Evolutionary conservation across 257 asterid genomes (phyloP).

Genomic region (Nicotiana knightiana): DNA sequence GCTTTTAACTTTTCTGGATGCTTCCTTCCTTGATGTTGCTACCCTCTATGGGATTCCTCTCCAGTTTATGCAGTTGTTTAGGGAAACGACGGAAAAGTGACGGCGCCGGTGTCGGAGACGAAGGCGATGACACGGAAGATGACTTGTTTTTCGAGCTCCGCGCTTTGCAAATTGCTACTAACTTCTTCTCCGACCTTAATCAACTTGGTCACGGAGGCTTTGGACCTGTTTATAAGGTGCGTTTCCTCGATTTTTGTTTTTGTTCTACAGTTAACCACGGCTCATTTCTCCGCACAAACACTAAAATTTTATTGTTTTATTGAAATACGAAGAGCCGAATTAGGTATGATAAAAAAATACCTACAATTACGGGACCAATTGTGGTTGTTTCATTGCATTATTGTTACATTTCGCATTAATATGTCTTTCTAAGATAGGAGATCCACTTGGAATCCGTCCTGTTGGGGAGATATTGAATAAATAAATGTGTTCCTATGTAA

Average conservation of each 20-base stretch:
- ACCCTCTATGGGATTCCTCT: constrained; percentile 40
- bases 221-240: constrained; percentile 77
- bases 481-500: background rate
- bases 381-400: background rate
- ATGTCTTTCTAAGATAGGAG: background rate
- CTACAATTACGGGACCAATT: background rate
- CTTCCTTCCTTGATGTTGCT: constrained; percentile 13
- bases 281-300: background rate
- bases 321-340: background rate
- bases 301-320: background rate
- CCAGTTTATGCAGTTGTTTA: constrained; percentile 40
- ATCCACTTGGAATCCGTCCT: background rate
- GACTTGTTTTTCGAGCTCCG: constrained; percentile 55
- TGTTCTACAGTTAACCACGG: background rate
- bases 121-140: constrained; percentile 27
- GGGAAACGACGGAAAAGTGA: constrained; percentile 23
- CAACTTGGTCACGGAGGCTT: constrained; percentile 84
- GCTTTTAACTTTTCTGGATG: background rate
- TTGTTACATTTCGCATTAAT: background rate
- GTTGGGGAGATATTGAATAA: background rate
- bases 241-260: background rate
- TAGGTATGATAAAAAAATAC: background rate
- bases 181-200: constrained; percentile 70
- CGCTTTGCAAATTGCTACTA: constrained; percentile 66
- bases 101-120: constrained; percentile 14